phyloP scores from a whole-genome alignment of 768 basidiomycete genomes.

The Rhodotorula babjevae region DNA sequence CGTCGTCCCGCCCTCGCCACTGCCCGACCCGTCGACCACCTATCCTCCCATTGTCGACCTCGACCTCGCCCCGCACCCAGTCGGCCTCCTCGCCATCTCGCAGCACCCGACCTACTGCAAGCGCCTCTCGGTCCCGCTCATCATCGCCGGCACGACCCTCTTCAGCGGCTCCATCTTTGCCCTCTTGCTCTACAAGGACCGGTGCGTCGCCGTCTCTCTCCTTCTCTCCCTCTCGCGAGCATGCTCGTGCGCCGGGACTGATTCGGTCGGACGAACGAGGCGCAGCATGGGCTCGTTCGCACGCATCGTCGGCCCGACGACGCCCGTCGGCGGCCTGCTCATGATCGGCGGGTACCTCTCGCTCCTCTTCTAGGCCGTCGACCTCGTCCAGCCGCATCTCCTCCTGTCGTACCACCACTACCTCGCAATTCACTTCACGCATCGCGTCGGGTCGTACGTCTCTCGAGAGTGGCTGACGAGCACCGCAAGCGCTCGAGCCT shows the following conservation, averaged over 20 bases:
- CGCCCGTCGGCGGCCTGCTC: slow-evolving; percentile 32
- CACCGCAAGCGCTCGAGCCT: too few species aligned
- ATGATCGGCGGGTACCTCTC: slow-evolving; percentile 27
- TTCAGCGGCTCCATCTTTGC: slow-evolving; percentile 37
- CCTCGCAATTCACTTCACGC: not conserved
- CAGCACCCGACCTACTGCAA: slow-evolving; percentile 31
- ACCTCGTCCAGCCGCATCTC: not conserved
- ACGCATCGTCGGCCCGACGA: slow-evolving; percentile 28
- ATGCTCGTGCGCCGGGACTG: not conserved
- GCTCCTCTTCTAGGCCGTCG: not conserved
- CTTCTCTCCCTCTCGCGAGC: not conserved
- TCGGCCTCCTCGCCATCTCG: slow-evolving; percentile 37
- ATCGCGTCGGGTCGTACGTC: too few species aligned
- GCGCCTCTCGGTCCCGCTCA: slow-evolving; percentile 26
- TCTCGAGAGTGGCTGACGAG: too few species aligned
- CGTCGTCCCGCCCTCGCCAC: too few species aligned
- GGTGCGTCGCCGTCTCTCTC: not conserved
- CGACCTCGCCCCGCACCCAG: not conserved
- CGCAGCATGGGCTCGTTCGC: slow-evolving; percentile 27
- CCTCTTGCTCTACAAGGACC: slow-evolving; percentile 20
- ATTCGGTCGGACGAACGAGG: not conserved
- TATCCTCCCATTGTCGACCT: too few species aligned
- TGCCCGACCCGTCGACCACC: too few species aligned
- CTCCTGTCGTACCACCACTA: not conserved
- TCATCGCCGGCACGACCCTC: slow-evolving; percentile 33